These are phyloP conservation scores for Mycena amicta DNA, from an alignment of 768 basidiomycete genomes.

Conservation along the genomic window DNA sequence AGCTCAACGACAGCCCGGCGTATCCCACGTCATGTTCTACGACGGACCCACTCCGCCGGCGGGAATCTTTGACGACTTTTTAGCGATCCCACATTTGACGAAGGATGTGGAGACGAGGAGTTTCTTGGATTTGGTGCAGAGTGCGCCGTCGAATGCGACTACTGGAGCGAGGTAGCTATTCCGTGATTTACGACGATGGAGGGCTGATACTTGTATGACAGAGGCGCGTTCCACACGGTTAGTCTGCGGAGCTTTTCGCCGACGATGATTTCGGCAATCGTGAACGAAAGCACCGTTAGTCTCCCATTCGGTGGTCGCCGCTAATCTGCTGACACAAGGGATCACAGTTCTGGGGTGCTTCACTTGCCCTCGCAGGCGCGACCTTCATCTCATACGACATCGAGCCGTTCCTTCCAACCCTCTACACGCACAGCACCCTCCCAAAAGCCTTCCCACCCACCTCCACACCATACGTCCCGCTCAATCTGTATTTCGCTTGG, in stretches of 20 bases:
- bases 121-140: slow-evolving; percentile 43
- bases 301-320: too few species aligned
- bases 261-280: slow-evolving; percentile 40
- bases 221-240: slow-evolving; percentile 45
- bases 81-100: slow-evolving; percentile 43
- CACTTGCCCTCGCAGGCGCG: slow-evolving; percentile 31
- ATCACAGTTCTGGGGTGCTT: slow-evolving; percentile 53
- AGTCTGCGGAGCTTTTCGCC: slow-evolving; percentile 39
- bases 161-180: slow-evolving; percentile 25
- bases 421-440: slow-evolving; percentile 40
- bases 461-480: slow-evolving; percentile 27
- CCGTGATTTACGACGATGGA: slow-evolving; percentile 1
- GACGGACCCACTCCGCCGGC: slow-evolving; percentile 52
- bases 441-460: slow-evolving; percentile 50
- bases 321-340: too few species aligned
- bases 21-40: slow-evolving; percentile 54
- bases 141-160: slow-evolving; percentile 39
- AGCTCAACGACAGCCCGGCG: slow-evolving; percentile 21
- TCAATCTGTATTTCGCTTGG: slow-evolving; percentile 33
- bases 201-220: neutral
- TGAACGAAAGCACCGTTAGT: slow-evolving; percentile 45
- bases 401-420: slow-evolving; percentile 50
- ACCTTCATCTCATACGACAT: slow-evolving; percentile 49
- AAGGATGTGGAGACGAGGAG: slow-evolving; percentile 43
- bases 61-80: slow-evolving; percentile 55